A percentile compares a stretch with the other conserved stretches of the same genome.
These are phyloP conservation scores for Hymenoscyphus occultus DNA, from an alignment of 2,329 filamentous ascomycete genomes.

Conservation along the genomic window DNA sequence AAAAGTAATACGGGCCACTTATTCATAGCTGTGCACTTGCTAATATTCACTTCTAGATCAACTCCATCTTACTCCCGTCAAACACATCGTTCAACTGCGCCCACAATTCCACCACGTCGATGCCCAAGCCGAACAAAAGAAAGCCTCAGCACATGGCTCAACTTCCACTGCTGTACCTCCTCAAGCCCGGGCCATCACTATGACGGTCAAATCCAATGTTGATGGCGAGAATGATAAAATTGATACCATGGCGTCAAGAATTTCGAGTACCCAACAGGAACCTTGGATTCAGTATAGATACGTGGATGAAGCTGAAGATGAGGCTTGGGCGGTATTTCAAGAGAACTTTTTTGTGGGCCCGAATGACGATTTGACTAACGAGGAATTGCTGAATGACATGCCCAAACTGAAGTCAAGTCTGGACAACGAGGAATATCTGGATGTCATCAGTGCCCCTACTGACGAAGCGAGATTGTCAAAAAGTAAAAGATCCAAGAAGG, in stretches of 20 bases:
- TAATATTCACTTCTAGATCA: slow-evolving; percentile 55
- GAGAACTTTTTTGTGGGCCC: slow-evolving; percentile 59
- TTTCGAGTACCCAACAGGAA: slow-evolving; percentile 77
- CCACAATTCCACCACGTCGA: slow-evolving; percentile 93
- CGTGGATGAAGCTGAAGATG: slow-evolving; percentile 74
- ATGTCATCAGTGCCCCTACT: slow-evolving; percentile 56
- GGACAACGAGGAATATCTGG: slow-evolving; percentile 57
- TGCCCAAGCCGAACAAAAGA: slow-evolving; percentile 67
- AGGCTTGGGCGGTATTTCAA: slow-evolving; percentile 73
- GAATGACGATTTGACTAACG: slow-evolving; percentile 14
- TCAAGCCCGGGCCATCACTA: slow-evolving; percentile 75
- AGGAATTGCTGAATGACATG: slow-evolving; percentile 23
- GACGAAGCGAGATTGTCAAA: slow-evolving; percentile 33
- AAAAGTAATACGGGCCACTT: slow-evolving; percentile 55
- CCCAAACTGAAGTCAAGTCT: slow-evolving; percentile 50
- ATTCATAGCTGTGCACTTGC: not conserved
- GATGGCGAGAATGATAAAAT: slow-evolving; percentile 63
- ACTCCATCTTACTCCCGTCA: slow-evolving; percentile 80
- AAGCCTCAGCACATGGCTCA: slow-evolving; percentile 36
- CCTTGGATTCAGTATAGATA: slow-evolving; percentile 77
- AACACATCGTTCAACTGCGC: slow-evolving; percentile 81
- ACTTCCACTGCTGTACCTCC: slow-evolving; percentile 27
- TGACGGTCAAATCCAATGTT: slow-evolving; percentile 76
- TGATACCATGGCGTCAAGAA: slow-evolving; percentile 70
- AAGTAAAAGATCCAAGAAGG: slow-evolving; percentile 23